Conservation (phyloP, 2,329 filamentous ascomycete genomes). For the Clarireedia homoeocarpa region DNA sequence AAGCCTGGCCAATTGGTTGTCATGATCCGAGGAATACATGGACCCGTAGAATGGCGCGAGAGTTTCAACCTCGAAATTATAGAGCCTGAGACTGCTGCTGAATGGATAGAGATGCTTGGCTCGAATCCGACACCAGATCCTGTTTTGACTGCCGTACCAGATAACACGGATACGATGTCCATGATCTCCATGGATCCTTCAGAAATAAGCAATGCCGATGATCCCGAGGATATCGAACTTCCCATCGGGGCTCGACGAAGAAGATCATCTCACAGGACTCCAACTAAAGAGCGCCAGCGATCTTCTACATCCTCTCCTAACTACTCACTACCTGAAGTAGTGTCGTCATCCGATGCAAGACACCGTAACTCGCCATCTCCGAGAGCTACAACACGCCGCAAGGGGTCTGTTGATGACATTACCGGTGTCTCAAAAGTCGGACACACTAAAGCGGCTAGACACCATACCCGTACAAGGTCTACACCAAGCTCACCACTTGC, state of each 20-base stretch:
- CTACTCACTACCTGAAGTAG: not conserved
- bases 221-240: conserved; percentile 19
- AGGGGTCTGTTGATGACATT: not conserved
- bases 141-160: conserved; percentile 7
- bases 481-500: conserved; percentile 9
- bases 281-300: conserved; percentile 7
- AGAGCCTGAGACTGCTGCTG: conserved; percentile 48
- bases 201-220: not conserved
- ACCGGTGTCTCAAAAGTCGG: not conserved
- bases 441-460: conserved; percentile 1
- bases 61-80: conserved; percentile 70
- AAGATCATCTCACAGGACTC: conserved; percentile 15
- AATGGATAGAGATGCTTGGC: conserved; percentile 77
- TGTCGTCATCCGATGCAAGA: not conserved
- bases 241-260: conserved; percentile 27
- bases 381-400: not conserved
- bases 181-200: conserved; percentile 5
- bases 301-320: conserved; percentile 1
- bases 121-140: conserved; percentile 51
- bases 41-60: conserved; percentile 71
- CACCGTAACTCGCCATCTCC: not conserved
- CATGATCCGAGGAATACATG: conserved; percentile 71
- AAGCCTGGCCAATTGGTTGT: conserved; percentile 64
- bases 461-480: conserved; percentile 6
- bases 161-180: conserved; percentile 11